A percentile compares a stretch with the other conserved stretches of the same genome.
phyloP scores from a whole-genome alignment of 2,329 filamentous ascomycete species.

The Xylariales sp. region DNA sequence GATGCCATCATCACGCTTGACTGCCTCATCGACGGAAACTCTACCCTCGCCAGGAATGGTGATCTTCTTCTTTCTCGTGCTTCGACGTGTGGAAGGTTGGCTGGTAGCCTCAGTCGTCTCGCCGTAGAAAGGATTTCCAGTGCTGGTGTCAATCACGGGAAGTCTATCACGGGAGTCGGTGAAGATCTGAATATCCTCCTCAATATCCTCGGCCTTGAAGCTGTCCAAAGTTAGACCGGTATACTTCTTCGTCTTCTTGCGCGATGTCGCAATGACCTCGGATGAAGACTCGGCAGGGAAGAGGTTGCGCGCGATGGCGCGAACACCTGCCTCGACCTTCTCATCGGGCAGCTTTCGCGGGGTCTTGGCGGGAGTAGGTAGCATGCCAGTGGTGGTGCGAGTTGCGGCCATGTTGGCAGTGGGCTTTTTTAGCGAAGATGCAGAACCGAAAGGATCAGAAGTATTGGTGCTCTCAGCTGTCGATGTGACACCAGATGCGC shows the following conservation, averaged over 20 bases:
- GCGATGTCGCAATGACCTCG: slow-evolving; percentile 54
- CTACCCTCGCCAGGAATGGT: slow-evolving; percentile 52
- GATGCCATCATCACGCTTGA: slow-evolving; percentile 64
- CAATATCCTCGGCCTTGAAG: slow-evolving; percentile 52
- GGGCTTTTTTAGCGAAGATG: slow-evolving; percentile 21
- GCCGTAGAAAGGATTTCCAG: slow-evolving; percentile 69
- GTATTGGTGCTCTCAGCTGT: slow-evolving; percentile 38
- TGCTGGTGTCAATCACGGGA: slow-evolving; percentile 60
- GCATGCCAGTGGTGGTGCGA: slow-evolving; percentile 58
- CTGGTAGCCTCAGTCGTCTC: slow-evolving; percentile 30
- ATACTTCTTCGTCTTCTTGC: slow-evolving; percentile 56
- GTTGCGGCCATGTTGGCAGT: too few relatives aligned
- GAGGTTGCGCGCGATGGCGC: slow-evolving; percentile 54
- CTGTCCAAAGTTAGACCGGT: slow-evolving; percentile 51
- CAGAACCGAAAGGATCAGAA: too few relatives aligned
- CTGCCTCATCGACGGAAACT: slow-evolving; percentile 58
- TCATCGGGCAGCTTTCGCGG: slow-evolving; percentile 58
- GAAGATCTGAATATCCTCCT: slow-evolving; percentile 64
- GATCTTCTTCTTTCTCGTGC: slow-evolving; percentile 49
- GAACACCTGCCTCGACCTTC: slow-evolving; percentile 46
- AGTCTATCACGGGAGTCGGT: slow-evolving; percentile 76
- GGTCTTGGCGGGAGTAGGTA: slow-evolving; percentile 76
- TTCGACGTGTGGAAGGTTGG: slow-evolving; percentile 43
- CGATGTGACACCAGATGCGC: slow-evolving; percentile 38
- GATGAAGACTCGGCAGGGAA: slow-evolving; percentile 49